Evolutionary conservation across 176 grass and related monocot species (phyloP), one percentile per base, ranked within the genome.

Genomic region (Puya raimondii): DNA sequence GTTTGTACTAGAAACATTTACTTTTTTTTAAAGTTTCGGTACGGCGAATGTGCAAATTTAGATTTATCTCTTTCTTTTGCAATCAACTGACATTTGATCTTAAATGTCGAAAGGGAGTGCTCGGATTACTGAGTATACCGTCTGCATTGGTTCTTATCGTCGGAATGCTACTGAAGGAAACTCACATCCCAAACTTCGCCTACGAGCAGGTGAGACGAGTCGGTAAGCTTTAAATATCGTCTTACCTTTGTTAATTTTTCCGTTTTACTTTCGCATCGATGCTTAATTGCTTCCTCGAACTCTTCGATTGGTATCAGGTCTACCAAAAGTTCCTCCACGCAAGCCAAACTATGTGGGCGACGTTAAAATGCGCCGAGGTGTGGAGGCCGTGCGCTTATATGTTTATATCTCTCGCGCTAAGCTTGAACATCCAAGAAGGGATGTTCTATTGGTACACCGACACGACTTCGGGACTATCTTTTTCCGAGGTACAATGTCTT

Each of bases 391-490:
- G 91, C 78, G 61, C 88, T 68, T 96, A 96, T 71, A 91, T 96
- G 87, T 96, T 83, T 18, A 14, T 88, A 18, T 96, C 91, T 71
- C 74, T 88, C 74, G 82, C 87, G 47, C 70, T 96, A 33, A 96
- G 85, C 49, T 74, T 96, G 64, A 81, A 96, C 25, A 96, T 96
- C 75, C 91, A 96, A 66, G 91, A 96, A 91, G 91, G 91, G 72
- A 96, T 96, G 87, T 96, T 96, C 64, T 96, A 81, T 71, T 96
- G 91, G 91, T 96, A 91, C 77, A 91, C 91, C 17, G 82, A 96
- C 72, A 66, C 14, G 67, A 85, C 58, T 48, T 48, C 85, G 64
- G 91, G 91, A 3, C 78, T 80, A 83, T 90, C 87, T 64, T 96
- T 96, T 69, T 76, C 85, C 15, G 84, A 96, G 87, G 91, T 96